These are phyloP conservation scores for Magnaporthiopsis rhizophila DNA, from an alignment of 2,329 filamentous ascomycete genomes.

Conservation along the genomic window DNA sequence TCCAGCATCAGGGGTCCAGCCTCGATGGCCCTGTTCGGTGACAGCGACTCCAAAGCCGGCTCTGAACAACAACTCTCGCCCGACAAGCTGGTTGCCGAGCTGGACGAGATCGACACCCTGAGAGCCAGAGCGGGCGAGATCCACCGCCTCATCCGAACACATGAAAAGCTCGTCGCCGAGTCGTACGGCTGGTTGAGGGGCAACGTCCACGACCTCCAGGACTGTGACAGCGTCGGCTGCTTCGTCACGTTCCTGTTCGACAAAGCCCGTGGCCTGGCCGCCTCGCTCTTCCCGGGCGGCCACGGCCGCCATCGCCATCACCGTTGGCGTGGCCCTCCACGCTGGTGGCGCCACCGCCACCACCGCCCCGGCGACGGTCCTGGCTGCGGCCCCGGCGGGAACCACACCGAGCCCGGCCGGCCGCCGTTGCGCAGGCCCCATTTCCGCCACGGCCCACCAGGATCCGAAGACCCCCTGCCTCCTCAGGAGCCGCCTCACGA, in stretches of 20 bases:
- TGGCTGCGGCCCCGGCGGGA: slow-evolving; percentile 8
- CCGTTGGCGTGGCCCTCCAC: slow-evolving; percentile 7
- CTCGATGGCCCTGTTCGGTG: slow-evolving; percentile 21
- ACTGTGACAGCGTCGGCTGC: slow-evolving; percentile 35
- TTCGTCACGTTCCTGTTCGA: slow-evolving; percentile 30
- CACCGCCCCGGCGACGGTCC: too few relatives aligned
- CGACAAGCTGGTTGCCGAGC: slow-evolving; percentile 28
- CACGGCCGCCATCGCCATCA: slow-evolving; percentile 15
- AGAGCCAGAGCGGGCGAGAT: slow-evolving; percentile 32
- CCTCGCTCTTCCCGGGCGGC: slow-evolving; percentile 18
- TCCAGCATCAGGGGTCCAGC: slow-evolving; percentile 32
- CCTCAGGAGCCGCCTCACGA: too few relatives aligned
- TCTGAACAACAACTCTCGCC: neutral
- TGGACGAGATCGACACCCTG: slow-evolving; percentile 37
- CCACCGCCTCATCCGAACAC: slow-evolving; percentile 31
- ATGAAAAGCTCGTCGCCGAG: slow-evolving; percentile 31
- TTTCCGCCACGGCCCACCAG: slow-evolving; percentile 10
- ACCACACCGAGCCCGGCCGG: slow-evolving; percentile 18
- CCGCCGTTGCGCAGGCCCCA: slow-evolving; percentile 13
- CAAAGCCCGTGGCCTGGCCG: slow-evolving; percentile 28
- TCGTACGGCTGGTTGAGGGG: slow-evolving; percentile 20
- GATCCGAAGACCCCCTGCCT: slow-evolving; percentile 5
- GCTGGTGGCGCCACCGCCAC: slow-evolving; percentile 2
- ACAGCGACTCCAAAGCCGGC: slow-evolving; percentile 13
- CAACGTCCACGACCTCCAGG: slow-evolving; percentile 16